phyloP scores from a whole-genome alignment of 805 yeast genomes.

The Debaryomyces tyrocola region DNA sequence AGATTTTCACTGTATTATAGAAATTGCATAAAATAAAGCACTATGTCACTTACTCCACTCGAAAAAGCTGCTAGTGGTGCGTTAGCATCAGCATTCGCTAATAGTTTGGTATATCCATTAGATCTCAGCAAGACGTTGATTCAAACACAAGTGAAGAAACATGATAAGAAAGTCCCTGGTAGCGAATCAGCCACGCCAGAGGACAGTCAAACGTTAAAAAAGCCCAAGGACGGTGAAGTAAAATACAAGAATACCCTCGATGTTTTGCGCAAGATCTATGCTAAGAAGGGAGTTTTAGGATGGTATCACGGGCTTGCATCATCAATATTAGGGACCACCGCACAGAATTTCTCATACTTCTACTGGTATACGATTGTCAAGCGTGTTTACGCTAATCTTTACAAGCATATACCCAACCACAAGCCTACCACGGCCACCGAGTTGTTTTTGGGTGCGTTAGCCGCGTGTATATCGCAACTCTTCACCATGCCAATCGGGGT shows the following conservation, averaged over 20 bases:
- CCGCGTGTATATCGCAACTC: constrained; percentile 79
- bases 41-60: constrained; percentile 59
- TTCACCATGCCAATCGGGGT: constrained; percentile 82
- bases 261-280: constrained; percentile 58
- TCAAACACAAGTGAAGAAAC: constrained; percentile 61
- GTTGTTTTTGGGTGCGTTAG: constrained; percentile 70
- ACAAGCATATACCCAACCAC: constrained; percentile 36
- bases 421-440: constrained; percentile 62
- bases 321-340: constrained; percentile 67
- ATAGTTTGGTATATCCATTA: constrained; percentile 75
- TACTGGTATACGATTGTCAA: constrained; percentile 83
- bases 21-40: not conserved
- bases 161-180: constrained; percentile 2
- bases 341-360: constrained; percentile 79
- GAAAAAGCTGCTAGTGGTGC: constrained; percentile 85
- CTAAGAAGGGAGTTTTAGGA: constrained; percentile 61
- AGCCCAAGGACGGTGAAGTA: constrained; percentile 20
- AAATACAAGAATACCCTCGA: constrained; percentile 60
- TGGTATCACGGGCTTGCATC: constrained; percentile 73
- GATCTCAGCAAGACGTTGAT: constrained; percentile 76
- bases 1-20: not conserved
- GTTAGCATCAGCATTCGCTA: constrained; percentile 77
- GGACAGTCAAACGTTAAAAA: constrained; percentile 5
- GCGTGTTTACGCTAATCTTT: constrained; percentile 46
- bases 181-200: constrained; percentile 1